phyloP scores from a whole-genome alignment of 2,329 filamentous ascomycete genomes.

The Taxawa tesnikishii region DNA sequence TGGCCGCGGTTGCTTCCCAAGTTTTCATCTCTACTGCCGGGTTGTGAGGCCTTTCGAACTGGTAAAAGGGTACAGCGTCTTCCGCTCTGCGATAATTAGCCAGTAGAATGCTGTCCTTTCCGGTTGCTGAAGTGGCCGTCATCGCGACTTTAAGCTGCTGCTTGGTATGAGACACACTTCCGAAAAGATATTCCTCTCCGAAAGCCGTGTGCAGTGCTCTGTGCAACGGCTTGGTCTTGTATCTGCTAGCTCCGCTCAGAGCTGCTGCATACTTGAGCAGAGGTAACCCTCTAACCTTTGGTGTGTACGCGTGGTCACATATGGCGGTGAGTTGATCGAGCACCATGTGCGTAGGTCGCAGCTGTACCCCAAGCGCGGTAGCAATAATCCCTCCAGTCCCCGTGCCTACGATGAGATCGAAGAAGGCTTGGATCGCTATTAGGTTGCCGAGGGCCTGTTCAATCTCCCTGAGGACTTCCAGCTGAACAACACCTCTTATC shows the following conservation, averaged over 20 bases:
- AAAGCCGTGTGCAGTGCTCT: slow-evolving; percentile 27
- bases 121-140: slow-evolving; percentile 28
- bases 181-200: slow-evolving; percentile 24
- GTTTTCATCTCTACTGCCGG: slow-evolving; percentile 29
- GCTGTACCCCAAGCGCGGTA: slow-evolving; percentile 26
- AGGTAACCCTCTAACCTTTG: slow-evolving; percentile 22
- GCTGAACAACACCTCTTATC: slow-evolving; percentile 32
- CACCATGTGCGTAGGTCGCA: slow-evolving; percentile 26
- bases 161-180: slow-evolving; percentile 7
- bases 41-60: slow-evolving; percentile 27
- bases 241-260: slow-evolving; percentile 13
- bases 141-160: slow-evolving; percentile 26
- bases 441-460: slow-evolving; percentile 25
- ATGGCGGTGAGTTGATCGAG: slow-evolving; percentile 25
- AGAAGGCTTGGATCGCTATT: slow-evolving; percentile 32
- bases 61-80: slow-evolving; percentile 18
- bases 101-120: slow-evolving; percentile 27
- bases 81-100: slow-evolving; percentile 32
- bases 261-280: slow-evolving; percentile 21
- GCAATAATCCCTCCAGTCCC: slow-evolving; percentile 33
- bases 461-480: slow-evolving; percentile 30
- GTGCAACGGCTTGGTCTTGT: slow-evolving; percentile 21
- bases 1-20: slow-evolving; percentile 41
- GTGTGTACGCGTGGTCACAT: slow-evolving; percentile 29
- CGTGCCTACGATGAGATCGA: slow-evolving; percentile 38